Evolutionary conservation across 2,329 filamentous ascomycete species (phyloP), one percentile per base, ranked within the genome.

Genomic region (Penicillium fuscoglaucum): DNA sequence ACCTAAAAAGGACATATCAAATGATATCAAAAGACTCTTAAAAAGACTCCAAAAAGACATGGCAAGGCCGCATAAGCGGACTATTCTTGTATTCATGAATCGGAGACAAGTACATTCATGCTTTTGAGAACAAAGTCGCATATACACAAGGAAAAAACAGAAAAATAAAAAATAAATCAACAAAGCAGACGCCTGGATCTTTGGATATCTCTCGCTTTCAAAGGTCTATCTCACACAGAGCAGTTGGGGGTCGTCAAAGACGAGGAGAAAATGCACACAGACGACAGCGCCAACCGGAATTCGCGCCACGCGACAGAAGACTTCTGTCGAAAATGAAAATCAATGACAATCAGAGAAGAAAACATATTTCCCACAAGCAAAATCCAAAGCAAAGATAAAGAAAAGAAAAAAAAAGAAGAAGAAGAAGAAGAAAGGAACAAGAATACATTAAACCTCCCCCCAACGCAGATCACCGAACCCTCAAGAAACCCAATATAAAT

Each of bases 201-300:
- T 54, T 76, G 73, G 73, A 52, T 76, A 76, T 76, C 74, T 72
- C 70, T 73, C 69, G 72, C 72, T 72, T 44, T 44, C 67, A 70
- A 72, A 68, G 65, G 66, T 76, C 72, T 75, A 75, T 74, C 67
- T 72, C 68, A 67, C 65, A 68, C 64, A 69, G 66, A 66, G 70
- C 66, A 68, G 70, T 66, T 70, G 61, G 55, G 58, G 64, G 57
- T 64, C 65, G 65, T 66, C 60, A 61, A 66, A 58, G 64, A 68
- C 61, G 63, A 70, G 61, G 63, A 65, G 69, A 71, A 68, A 71
- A 65, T 57, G 55, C 55, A 71, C 62, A 63, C 63, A 72, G 63
- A 68, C 61, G 64, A 70, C 58, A 71, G 72, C 72, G 70, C 72
- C 73, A 66, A 71, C 68, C 69, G 69, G 67, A 62, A 67, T 68